Evolutionary conservation across 441 rosid species (phyloP).

Genomic region (Erysimum cheiri): DNA sequence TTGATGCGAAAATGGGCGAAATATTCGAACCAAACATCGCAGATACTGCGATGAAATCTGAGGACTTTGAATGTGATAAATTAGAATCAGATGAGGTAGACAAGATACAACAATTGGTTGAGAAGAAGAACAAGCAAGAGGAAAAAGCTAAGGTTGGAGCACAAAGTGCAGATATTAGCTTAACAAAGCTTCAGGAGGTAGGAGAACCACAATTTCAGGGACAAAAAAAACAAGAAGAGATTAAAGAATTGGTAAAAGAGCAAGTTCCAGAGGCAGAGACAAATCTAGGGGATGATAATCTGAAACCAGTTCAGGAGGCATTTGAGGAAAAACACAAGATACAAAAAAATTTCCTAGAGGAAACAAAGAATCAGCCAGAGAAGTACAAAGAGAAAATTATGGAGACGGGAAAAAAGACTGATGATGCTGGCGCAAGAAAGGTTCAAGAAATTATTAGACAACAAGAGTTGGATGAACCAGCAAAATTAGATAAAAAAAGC

Average conservation of each 20-base stretch:
- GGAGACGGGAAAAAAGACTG: background rate
- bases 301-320: conserved; percentile 13
- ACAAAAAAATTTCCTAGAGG: background rate
- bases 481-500: conserved; percentile 13
- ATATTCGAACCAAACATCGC: conserved; percentile 8
- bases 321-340: conserved; percentile 14
- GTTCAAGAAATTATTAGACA: conserved; percentile 16
- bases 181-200: conserved; percentile 3
- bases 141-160: conserved; percentile 2
- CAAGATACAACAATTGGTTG: conserved; percentile 12
- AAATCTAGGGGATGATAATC: background rate
- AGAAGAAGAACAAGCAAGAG: conserved; percentile 6
- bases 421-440: conserved; percentile 5
- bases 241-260: conserved; percentile 22
- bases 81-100: conserved; percentile 27
- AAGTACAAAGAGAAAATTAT: background rate
- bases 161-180: conserved; percentile 19
- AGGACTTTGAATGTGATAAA: conserved; percentile 4
- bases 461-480: conserved; percentile 18
- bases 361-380: conserved; percentile 16
- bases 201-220: conserved; percentile 15
- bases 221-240: conserved; percentile 13
- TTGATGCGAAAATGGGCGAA: conserved; percentile 13
- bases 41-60: conserved; percentile 14
- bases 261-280: conserved; percentile 31